A percentile compares a stretch with the other conserved stretches of the same genome.
Evolutionary conservation across 2,329 filamentous ascomycete genomes (phyloP).

Genomic region (Hypomyces perniciosus): DNA sequence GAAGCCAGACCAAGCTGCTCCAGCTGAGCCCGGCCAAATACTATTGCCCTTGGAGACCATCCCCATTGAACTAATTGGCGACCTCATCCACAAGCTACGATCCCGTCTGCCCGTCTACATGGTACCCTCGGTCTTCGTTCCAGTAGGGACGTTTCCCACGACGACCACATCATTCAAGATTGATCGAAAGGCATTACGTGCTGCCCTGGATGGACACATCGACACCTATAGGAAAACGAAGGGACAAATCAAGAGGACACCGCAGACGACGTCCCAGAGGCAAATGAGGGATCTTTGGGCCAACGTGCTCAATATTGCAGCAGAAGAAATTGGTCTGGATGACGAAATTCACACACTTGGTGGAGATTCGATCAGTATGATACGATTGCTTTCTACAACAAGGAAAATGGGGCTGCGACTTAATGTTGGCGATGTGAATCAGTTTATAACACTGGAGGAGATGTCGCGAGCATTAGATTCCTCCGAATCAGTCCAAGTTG

Average conservation of each 20-base stretch:
- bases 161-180: background rate
- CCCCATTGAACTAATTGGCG: background rate
- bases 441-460: too few species aligned
- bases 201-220: background rate
- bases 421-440: too few species aligned
- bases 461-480: too few species aligned
- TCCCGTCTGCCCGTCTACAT: background rate
- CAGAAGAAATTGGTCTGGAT: background rate
- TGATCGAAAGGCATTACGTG: background rate
- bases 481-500: too few species aligned
- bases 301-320: background rate
- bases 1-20: background rate
- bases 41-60: background rate
- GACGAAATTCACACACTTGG: slow-evolving; percentile 7
- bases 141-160: background rate
- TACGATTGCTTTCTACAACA: background rate
- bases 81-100: background rate
- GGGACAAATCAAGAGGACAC: too few species aligned
- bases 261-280: background rate
- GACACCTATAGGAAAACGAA: background rate
- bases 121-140: background rate
- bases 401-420: background rate
- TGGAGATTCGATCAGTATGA: slow-evolving; percentile 3
- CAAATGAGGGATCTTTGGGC: slow-evolving; percentile 4
- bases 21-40: too few species aligned